These are phyloP conservation scores for Leccinum solheimii DNA, from an alignment of 1,284 basidiomycete genomes.

Conservation along the genomic window DNA sequence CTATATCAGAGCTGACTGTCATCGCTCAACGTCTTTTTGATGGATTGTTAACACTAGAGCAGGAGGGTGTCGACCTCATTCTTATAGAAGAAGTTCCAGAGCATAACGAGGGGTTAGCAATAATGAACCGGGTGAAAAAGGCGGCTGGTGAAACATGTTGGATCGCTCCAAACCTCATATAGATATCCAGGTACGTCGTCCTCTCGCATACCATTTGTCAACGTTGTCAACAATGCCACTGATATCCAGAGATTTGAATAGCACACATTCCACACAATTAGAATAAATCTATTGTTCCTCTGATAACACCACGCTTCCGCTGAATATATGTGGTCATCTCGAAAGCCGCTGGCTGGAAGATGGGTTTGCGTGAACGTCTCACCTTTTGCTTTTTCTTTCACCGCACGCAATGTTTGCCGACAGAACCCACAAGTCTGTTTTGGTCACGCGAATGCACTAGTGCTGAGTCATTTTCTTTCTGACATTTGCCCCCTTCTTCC, in stretches of 20 bases:
- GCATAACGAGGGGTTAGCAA: constrained; percentile 83
- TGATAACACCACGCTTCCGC: not conserved
- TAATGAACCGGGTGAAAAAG: constrained; percentile 98
- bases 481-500: constrained; percentile 1
- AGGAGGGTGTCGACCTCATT: constrained; percentile 77
- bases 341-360: not conserved
- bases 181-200: constrained; percentile 25
- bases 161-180: constrained; percentile 36
- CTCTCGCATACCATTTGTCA: not conserved
- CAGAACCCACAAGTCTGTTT: not conserved
- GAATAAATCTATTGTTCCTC: not conserved
- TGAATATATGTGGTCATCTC: not conserved
- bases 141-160: constrained; percentile 73
- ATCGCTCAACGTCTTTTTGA: constrained; percentile 87
- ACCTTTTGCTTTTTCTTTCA: not conserved
- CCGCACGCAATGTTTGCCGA: not conserved
- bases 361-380: not conserved
- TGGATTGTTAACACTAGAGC: constrained; percentile 82
- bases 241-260: not conserved
- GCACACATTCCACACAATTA: not conserved
- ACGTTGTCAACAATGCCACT: not conserved
- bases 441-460: not conserved
- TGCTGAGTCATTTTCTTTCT: not conserved
- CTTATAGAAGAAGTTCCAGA: constrained; percentile 87
- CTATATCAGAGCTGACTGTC: constrained; percentile 55